Base-by-base conservation (phyloP, 768 basidiomycete genomes). In the Hericium rajendrae region DNA sequence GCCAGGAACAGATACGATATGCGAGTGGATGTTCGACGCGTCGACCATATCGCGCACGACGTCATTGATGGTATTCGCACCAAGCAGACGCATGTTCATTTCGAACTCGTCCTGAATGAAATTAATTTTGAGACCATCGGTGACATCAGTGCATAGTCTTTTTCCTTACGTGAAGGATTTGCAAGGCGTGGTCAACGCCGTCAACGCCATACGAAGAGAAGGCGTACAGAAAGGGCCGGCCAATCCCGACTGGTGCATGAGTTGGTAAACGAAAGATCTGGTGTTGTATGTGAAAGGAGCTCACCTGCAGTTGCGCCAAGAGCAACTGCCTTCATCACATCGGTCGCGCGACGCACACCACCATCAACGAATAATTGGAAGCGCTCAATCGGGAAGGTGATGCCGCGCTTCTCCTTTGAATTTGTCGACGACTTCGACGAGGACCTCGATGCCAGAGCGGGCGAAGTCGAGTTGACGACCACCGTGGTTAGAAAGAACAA, bases 31-130 rank as follows among this genome's bases (percentile, higher is more conserved):
- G 53, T 81, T 83, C 2, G 81, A 81, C 4, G 84, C 82, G 59
- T 97, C 91, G 4, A 97, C 91, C 93, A 97, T 93, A 43, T 83
- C 81, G 0, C 88, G 89, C 0, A 83, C 81, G 53, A 97, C 72
- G 40, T 97, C 91, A 51, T 79, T 78, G 48, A 97, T 70, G 0
- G 81, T 86, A 6, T 78, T 82, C 0, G 93, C 93, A 5, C 94
- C 94, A 38, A 97, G 71, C 3, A 97, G 74, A 9, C 93, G 86
- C 82, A 97, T 80, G 73, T 94, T 92, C 94, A 97, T 97, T 74
- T 94, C 90, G 65, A 97, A 91, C 71, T 97, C 94, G 64, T 93
- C 91, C 91, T 95, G 64, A 16, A 32, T 1, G 6, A 8, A 32
- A 32, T 32, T 32, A 32, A 32, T 8, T 10, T 6, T 32, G 32